Evolutionary conservation across 129 eudicot genomes (phyloP), one percentile per base, ranked within the genome.

Genomic region (Deinandra increscens): DNA sequence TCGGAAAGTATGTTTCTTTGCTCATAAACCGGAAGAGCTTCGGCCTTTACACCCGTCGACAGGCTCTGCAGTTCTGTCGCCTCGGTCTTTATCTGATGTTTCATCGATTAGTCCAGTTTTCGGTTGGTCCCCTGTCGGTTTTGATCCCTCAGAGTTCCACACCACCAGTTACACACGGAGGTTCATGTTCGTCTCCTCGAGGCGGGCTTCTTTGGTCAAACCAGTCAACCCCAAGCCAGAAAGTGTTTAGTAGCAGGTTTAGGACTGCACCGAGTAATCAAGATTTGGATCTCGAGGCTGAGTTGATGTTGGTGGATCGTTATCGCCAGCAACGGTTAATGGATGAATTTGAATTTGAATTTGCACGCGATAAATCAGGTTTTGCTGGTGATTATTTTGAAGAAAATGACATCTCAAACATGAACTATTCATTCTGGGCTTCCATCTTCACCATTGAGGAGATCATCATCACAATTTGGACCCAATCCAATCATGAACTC

Each of bases 21-120:
- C 97, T 11, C 97, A 90, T 81, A 90, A 83, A 75, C 79, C 64
- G 4, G 97, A 90, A 70, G 97, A 90, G 64, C 83, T 90, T 36
- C 86, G 97, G 22, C 97, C 97, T 11, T 75, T 90, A 68, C 85
- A 87, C 73, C 87, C 88, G 56, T 90, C 97, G 43, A 90, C 95
- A 0, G 97, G 97, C 19, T 86, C 97, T 31, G 97, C 86, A 0
- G 80, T 90, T 9, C 95, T 84, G 69, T 90, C 97, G 9, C 93
- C 96, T 11, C 74, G 88, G 68, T 82, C 88, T 59, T 72, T 71
- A 26, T 80, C 85, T 1, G 96, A 88, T 64, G 67, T 85, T 43
- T 78, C 81, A 46, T 71, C 87, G 0, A 70, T 85, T 6, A 79
- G 82, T 56, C 91, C 89, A n/a, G 6, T 83, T 81, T 33, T 84